phyloP scores from a whole-genome alignment of 306 rosid species.

The Hippophae tibetana region DNA sequence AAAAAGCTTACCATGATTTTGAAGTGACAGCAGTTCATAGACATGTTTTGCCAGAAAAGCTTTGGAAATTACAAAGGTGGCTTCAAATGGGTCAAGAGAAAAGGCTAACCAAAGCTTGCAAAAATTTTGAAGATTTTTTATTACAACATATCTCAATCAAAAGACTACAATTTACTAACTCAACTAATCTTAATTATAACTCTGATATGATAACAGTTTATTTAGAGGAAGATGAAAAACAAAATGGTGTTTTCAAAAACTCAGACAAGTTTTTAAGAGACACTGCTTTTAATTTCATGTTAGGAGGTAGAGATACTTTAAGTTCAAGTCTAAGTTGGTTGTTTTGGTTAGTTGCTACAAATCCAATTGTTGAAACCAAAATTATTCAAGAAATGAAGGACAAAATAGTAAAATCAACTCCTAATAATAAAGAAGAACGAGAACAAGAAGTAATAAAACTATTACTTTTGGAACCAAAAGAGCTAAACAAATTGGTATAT shows the following conservation, averaged over 20 bases:
- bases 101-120: slow-evolving; percentile 19
- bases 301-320: slow-evolving; percentile 18
- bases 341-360: slow-evolving; percentile 16
- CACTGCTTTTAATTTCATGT: slow-evolving; percentile 5
- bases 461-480: not conserved
- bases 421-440: too few relatives aligned
- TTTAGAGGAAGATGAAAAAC: not conserved
- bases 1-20: slow-evolving; percentile 28
- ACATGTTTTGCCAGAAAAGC: slow-evolving; percentile 6
- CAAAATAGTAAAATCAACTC: not conserved
- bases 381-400: slow-evolving; percentile 20
- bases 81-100: slow-evolving; percentile 2
- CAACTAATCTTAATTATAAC: not conserved
- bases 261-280: slow-evolving; percentile 22
- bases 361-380: slow-evolving; percentile 13
- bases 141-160: slow-evolving; percentile 14
- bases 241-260: not conserved
- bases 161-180: not conserved
- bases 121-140: slow-evolving; percentile 28
- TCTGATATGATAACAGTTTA: slow-evolving; percentile 19
- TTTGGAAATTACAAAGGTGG: slow-evolving; percentile 14
- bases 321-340: slow-evolving; percentile 20
- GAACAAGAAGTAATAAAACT: too few relatives aligned
- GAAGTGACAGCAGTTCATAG: slow-evolving; percentile 27
- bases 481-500: slow-evolving; percentile 24